Evolutionary conservation across 257 asterid species (phyloP), one percentile per base, ranked within the genome.

Genomic region (Solanum stenotomum): DNA sequence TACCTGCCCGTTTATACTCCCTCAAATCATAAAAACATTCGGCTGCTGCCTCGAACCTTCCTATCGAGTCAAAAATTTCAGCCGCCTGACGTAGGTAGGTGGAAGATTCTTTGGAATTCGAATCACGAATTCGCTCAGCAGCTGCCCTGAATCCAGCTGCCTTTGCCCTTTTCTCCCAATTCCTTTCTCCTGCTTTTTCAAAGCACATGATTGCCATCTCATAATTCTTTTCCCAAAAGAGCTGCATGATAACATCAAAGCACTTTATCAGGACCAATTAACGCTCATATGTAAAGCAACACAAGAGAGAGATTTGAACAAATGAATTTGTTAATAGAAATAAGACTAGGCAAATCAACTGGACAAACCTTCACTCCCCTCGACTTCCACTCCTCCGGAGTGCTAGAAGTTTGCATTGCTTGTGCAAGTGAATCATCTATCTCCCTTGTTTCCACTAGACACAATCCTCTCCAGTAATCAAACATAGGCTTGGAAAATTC

Each of bases 131-230:
- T 56, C 79, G 37, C 35, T 90, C 92, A 49, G 97, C 92, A 87
- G 92, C 85, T 56, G 89, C 93, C 90, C 94, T 90, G 46, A 95
- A 91, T 31, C 93, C 89, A 56, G 94, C 87, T 12, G 98, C 98
- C 87, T 91, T 93, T 3, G 98, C 93, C 68, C 91, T 89, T 91
- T 90, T 95, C 88, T 92, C 95, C 94, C 93, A 93, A 2, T 31
- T 78, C 70, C 74, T 88, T 29, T 92, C 98, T 25, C 96, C 97
- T 2, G 98, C 96, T 87, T 89, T 94, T 72, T 92, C 94, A 74
- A 95, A 95, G 90, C 98, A 95, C 92, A 88, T 87, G 10, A 90
- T 90, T 25, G 98, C 95, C 97, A 95, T 95, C 88, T 91, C 95
- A 86, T 92, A 95, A 72, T 94, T 91, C 65, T 91, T 92, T 35